Conservation (phyloP, 495 filamentous ascomycete species). For the Letharia columbiana region DNA sequence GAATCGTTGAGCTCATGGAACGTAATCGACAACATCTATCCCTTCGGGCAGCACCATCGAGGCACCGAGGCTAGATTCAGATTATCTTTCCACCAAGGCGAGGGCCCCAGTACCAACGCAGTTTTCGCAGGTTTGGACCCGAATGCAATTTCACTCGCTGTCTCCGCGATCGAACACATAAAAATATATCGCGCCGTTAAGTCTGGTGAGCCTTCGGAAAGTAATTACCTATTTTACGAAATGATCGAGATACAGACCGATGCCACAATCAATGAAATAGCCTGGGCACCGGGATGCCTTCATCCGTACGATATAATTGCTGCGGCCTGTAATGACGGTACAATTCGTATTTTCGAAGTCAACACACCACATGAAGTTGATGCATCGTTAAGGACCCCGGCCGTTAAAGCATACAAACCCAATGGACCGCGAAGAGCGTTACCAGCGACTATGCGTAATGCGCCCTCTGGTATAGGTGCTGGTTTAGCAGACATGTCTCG, state of each 20-base stretch:
- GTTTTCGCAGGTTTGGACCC: slow-evolving; percentile 64
- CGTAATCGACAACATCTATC: slow-evolving; percentile 58
- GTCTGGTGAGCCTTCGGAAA: slow-evolving; percentile 33
- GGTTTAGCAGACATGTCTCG: slow-evolving; percentile 40
- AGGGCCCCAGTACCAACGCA: slow-evolving; percentile 65
- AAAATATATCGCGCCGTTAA: slow-evolving; percentile 64
- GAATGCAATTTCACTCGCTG: slow-evolving; percentile 66
- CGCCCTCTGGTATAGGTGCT: slow-evolving; percentile 44
- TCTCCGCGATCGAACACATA: slow-evolving; percentile 73
- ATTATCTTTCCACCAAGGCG: slow-evolving; percentile 77
- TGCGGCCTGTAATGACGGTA: slow-evolving; percentile 85
- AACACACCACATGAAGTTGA: slow-evolving; percentile 41
- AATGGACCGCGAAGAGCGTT: background rate
- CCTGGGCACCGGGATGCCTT: slow-evolving; percentile 85
- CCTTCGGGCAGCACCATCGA: slow-evolving; percentile 50
- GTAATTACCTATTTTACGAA: slow-evolving; percentile 60
- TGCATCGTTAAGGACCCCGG: background rate
- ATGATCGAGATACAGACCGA: slow-evolving; percentile 62
- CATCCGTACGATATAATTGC: slow-evolving; percentile 84
- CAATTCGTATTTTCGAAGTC: slow-evolving; percentile 75
- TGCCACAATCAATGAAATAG: slow-evolving; percentile 72
- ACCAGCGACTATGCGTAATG: slow-evolving; percentile 13
- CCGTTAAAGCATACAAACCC: background rate
- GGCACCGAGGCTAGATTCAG: slow-evolving; percentile 81
- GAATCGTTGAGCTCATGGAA: slow-evolving; percentile 72